Base-by-base conservation (phyloP, 2,329 filamentous ascomycete genomes). In the Aspergillus texensis region DNA sequence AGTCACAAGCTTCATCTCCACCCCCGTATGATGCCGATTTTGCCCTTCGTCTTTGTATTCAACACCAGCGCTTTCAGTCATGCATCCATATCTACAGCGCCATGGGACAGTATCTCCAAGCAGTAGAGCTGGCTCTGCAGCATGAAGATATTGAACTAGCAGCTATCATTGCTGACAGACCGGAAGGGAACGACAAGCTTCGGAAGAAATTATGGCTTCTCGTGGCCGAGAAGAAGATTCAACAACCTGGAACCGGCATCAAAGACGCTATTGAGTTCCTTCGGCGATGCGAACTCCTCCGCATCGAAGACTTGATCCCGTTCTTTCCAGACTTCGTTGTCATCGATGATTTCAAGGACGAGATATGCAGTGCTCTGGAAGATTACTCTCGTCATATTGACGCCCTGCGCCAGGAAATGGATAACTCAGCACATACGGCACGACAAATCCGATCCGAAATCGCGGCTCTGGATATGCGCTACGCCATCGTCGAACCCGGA, bases 271-370 rank as follows among this genome's bases (percentile, higher is more conserved):
- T 99, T 69, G 92, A 96, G 65, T 97, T 99, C 74, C 85, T 98
- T 14, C 92, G 93, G 70, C 89, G 93, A 11, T 97, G 94, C 76
- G 93, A 97, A 65, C 84, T 98, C 14, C 86, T 99, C 56, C 90
- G 91, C 67, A 99, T 99, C 67, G 95, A 99, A 80, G 95, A 99
- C 73, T 81, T 99, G 34, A 98, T 99, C 46, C 95, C 95, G 0
- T 97, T 99, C 82, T 99, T 99, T 80, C 95, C 95, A 0, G 95
- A 99, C 76, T 99, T 99, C 75, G 93, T 98, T 28, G 91, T 98
- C 58, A 98, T 99, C 66, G 95, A 99, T 75, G 95, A 98, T 77
- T 99, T 99, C 85, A 97, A 98, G 75, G 94, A 98, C 67, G 95
- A 99, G 76, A 98, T 99, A 43, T 99, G 95, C 80, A 84, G 88